A percentile compares a stretch with the other conserved stretches of the same genome.
Conservation (phyloP, 148 eudicot genomes). For the Amaranthus palmeri region DNA sequence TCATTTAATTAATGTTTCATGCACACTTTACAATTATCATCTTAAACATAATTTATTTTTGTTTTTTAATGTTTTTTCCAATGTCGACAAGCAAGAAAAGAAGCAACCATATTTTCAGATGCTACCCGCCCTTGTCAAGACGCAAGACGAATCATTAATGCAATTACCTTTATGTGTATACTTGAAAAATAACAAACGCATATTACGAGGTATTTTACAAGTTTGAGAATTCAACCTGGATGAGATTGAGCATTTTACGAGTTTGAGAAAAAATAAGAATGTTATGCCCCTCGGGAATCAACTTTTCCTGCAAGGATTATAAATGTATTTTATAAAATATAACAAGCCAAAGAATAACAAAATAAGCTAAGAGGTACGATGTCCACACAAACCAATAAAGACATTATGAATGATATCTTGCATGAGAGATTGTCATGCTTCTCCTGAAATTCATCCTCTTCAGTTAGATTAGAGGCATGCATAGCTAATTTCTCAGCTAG, state of each 20-base stretch:
- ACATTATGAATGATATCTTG: constrained; percentile 80
- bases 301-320: constrained; percentile 44
- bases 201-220: not conserved
- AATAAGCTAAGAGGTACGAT: not conserved
- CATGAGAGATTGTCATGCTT: constrained; percentile 70
- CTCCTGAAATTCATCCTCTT: constrained; percentile 50
- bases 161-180: not conserved
- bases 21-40: no score
- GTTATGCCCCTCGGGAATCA: constrained; percentile 74
- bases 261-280: constrained; percentile 98
- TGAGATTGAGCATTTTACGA: constrained; percentile 91
- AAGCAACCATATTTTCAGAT: not conserved
- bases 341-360: constrained; percentile 1
- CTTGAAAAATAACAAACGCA: not conserved
- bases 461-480: constrained; percentile 71
- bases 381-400: constrained; percentile 63
- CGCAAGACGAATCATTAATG: not conserved
- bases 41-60: no score
- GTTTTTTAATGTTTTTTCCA: no score
- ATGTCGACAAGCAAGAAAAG: no score
- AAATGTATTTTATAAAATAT: not conserved
- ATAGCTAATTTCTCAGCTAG: constrained; percentile 86
- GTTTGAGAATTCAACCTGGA: constrained; percentile 52
- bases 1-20: not conserved
- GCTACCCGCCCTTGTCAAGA: constrained; percentile 7